Evolutionary conservation across 1,284 basidiomycete genomes (phyloP), one percentile per base, ranked within the genome.

Genomic region (Sparassis latifolia): DNA sequence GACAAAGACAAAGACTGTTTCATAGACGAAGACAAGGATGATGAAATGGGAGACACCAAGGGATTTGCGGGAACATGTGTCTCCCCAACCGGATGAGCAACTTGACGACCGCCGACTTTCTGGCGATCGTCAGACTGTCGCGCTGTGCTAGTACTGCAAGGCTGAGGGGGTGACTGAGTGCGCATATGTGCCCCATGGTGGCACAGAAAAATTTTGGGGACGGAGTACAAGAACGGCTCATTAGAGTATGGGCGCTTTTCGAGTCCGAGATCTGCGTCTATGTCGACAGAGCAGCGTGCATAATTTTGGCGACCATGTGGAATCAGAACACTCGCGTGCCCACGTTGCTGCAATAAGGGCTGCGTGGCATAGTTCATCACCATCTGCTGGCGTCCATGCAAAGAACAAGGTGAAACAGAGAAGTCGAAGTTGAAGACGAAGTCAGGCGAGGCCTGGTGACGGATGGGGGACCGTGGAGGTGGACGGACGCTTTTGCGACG

Each of bases 361-460:
- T 30, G 47, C 39, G 44, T 28, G 43, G 40, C 49, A 5, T 49
- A 43, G 12, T 49, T 44, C 44, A 32, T 49, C 38, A 38, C 38
- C 28, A 46, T 10, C 7, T 51, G 31, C 9, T 51, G 37, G n/a
- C 30, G 40, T 10, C 42, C 46, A 10, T 51, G 44, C 6, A 53
- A 43, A 20, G 40, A 49, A 20, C 55, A 50, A 30, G 58, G 58
- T 3, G 58, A 59, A 31, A 59, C 43, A 3, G 58, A 59, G 33
- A 60, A 56, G 42, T 58, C 56, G 41, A 60, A 54, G 44, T 53
- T 53, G 40, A 56, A 55, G 27, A 55, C 52, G 27, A 55, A 43
- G 27, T 56, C 55, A 2, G 55, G 55, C 3, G 55, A 53, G 28
- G 50, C 42, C 29, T 52, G 49, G 28, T 46, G 50, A 27, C 52